Base-by-base conservation (phyloP, 148 eudicot species). In the Arctostaphylos glauca region DNA sequence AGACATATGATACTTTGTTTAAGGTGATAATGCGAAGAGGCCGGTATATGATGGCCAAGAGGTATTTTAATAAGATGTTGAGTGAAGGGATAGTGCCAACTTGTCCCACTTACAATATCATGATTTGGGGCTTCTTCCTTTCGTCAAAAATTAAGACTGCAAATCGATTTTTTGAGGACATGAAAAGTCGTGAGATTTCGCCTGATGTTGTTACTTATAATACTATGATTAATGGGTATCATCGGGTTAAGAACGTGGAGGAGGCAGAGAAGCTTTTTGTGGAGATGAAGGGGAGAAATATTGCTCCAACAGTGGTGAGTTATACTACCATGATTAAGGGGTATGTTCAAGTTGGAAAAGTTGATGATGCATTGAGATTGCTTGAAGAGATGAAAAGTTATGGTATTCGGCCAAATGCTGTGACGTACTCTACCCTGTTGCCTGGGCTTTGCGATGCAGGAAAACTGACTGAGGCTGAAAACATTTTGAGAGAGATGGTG, bases 121-220 rank as follows among this genome's bases (percentile, higher is more conserved):
- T 96, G 90, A 86, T 96, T 56, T 96, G 98, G 98, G 98, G 98
- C 0, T 96, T 96, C 70, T 94, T 96, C 83, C 93, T 96, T 31
- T 90, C 92, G 14, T 85, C 86, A 47, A 90, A 80, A 73, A 86
- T 85, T 25, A 90, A 86, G 82, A 94, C 95, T 68, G 98, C 94
- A 0, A 89, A 79, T 86, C 87, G 98, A 81, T 94, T 93, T 82
- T 94, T 92, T 62, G 98, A 93, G 81, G 98, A 96, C 58, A 96
- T 96, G 98, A 92, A 86, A 81, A 85, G 76, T 44, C 84, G 92
- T 41, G 95, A 89, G 87, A 92, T 94, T 84, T 82, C 81, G 70
- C 97, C 98, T 5, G 88, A 93, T 90, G 95, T 88, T 18, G 94
- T 96, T 78, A 96, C 98, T 6, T 96, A 94, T 86, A 96, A 96